phyloP scores from a whole-genome alignment of 371 early-diverging fungal genomes.

The Circinella minor region DNA sequence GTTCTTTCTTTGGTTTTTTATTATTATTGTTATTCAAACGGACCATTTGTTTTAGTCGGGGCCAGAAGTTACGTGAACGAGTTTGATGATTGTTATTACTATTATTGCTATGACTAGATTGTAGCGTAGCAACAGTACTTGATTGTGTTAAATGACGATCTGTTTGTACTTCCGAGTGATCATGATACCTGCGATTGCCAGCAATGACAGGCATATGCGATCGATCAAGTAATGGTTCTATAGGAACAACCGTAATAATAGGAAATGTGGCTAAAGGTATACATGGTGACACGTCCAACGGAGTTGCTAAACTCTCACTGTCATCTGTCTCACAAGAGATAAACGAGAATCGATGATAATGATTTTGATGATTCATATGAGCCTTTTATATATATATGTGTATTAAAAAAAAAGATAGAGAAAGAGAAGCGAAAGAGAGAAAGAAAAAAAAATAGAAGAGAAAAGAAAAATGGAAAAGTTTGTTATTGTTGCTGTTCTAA shows the following conservation, averaged over 20 bases:
- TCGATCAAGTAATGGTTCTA: conserved; percentile 30
- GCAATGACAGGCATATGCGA: conserved; percentile 23
- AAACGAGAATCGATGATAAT: conserved; percentile 32
- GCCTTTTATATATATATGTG: not conserved
- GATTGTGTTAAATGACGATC: not conserved
- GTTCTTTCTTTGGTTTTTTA: conserved; percentile 4
- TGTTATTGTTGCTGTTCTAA: not conserved
- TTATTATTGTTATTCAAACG: not conserved
- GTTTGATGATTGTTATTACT: not conserved
- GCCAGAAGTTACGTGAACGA: conserved; percentile 25
- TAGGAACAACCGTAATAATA: conserved; percentile 39
- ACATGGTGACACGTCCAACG: conserved; percentile 43
- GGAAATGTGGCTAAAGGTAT: conserved; percentile 26
- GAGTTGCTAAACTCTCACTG: conserved; percentile 36
- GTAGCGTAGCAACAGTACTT: not conserved
- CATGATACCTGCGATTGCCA: not conserved
- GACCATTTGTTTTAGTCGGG: conserved; percentile 35
- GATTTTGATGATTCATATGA: not conserved
- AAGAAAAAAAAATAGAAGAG: conserved; percentile 6
- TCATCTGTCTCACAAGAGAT: conserved; percentile 44
- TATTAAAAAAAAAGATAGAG: conserved; percentile 13
- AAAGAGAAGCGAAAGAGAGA: conserved; percentile 18
- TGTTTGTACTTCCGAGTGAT: not conserved
- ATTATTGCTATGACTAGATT: too few relatives aligned
- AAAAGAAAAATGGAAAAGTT: conserved; percentile 11